These are phyloP conservation scores for Phytophthora palmivora DNA, from an alignment of 352 stramenopile genomes.

Conservation along the genomic window DNA sequence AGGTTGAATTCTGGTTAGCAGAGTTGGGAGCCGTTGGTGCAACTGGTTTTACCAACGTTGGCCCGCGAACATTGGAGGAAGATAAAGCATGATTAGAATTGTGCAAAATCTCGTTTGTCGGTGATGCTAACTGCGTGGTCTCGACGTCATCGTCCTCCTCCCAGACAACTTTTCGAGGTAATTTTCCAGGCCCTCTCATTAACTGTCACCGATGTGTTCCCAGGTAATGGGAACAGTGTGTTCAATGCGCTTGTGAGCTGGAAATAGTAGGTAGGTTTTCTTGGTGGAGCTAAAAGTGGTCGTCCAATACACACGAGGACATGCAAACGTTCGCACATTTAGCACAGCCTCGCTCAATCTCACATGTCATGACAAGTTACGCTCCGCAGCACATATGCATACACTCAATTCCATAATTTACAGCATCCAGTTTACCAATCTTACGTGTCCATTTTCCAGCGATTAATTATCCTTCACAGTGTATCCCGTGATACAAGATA, in stretches of 20 bases:
- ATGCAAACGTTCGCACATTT: too few relatives aligned
- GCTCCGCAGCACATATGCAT: too few relatives aligned
- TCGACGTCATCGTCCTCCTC: constrained; percentile 7
- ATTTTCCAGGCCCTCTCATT: constrained; percentile 4
- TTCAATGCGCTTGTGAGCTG: neutral
- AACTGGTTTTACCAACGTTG: constrained; percentile 6
- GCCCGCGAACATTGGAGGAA: neutral
- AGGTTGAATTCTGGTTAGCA: constrained; percentile 16
- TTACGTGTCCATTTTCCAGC: too few relatives aligned
- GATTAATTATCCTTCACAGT: too few relatives aligned
- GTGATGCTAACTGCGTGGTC: neutral
- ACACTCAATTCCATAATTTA: neutral
- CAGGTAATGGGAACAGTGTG: neutral
- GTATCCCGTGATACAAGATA: too few relatives aligned
- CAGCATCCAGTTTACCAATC: neutral
- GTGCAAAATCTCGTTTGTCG: constrained; percentile 8
- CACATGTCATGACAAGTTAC: neutral
- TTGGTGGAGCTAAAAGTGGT: neutral
- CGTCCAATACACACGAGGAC: neutral
- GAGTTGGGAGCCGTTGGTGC: neutral
- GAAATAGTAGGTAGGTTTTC: neutral
- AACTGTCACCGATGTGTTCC: neutral
- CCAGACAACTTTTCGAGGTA: constrained; percentile 17
- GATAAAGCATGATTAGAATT: constrained; percentile 3
- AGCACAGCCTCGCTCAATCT: neutral